Percentiles rank a stretch among this genome's conserved stretches.
These are phyloP conservation scores for Monosporascus cannonballus DNA, from an alignment of 2,329 filamentous ascomycete species.

Conservation along the genomic window DNA sequence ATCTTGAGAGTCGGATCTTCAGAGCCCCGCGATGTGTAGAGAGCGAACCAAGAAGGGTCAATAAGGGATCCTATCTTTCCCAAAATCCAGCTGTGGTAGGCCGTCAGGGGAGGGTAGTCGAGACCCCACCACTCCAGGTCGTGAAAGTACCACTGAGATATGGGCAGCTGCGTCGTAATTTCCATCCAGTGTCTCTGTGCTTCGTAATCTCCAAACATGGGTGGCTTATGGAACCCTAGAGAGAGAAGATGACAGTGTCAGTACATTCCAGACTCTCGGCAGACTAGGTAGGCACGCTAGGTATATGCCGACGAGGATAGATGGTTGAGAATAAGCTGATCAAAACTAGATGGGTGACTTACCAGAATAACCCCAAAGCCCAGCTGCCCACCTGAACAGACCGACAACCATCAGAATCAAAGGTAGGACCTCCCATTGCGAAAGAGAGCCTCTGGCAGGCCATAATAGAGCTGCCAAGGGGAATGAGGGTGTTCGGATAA, in stretches of 20 bases:
- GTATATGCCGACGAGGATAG: no score
- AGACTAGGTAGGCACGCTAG: no score
- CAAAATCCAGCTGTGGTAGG: conserved; percentile 95
- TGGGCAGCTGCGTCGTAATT: conserved; percentile 78
- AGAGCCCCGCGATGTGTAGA: conserved; percentile 74
- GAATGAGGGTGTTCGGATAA: conserved; percentile 64
- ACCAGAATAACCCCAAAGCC: conserved; percentile 95
- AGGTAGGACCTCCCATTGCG: conserved; percentile 89
- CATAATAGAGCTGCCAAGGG: conserved; percentile 91
- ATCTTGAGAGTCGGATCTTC: conserved; percentile 79
- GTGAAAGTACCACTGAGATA: conserved; percentile 97
- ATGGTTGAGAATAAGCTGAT: no score
- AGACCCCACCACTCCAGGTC: conserved; percentile 96
- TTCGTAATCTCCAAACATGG: conserved; percentile 96
- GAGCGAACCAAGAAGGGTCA: conserved; percentile 79
- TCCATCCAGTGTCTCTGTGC: conserved; percentile 99
- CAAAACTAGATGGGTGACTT: conserved; percentile 14
- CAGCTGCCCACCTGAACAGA: conserved; percentile 86
- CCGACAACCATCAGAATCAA: conserved; percentile 85
- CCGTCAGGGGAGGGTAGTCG: conserved; percentile 94
- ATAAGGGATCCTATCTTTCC: conserved; percentile 78
- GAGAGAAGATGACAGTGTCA: conserved; percentile 1
- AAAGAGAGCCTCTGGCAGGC: conserved; percentile 76
- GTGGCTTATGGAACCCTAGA: conserved; percentile 69
- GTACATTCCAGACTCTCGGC: conserved; percentile 2